Conservation (phyloP, 768 basidiomycete genomes). For the Rhodosporidiobolus odoratus region DNA sequence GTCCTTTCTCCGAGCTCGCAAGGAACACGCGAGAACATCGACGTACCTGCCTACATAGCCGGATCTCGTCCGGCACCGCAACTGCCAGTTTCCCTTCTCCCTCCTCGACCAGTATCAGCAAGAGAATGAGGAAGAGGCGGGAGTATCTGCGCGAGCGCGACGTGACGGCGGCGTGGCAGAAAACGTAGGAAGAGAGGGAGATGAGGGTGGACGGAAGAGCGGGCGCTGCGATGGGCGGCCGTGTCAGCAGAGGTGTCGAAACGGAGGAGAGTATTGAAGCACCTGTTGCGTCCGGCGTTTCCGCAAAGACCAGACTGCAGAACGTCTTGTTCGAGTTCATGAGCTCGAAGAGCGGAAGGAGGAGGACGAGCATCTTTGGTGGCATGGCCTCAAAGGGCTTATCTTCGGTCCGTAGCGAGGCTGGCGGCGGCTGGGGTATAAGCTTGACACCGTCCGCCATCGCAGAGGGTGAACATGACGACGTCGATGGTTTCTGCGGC, state of each 20-base stretch:
- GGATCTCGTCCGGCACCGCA: neutral
- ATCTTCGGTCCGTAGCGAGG: neutral
- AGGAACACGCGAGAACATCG: neutral
- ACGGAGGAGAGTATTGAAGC: neutral
- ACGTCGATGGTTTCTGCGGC: neutral
- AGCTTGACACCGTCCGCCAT: no score
- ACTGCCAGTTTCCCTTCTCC: slow-evolving; percentile 16
- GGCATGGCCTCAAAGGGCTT: slow-evolving; percentile 28
- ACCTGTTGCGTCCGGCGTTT: neutral
- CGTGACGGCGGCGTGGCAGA: slow-evolving; percentile 29
- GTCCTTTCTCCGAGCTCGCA: neutral
- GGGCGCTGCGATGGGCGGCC: neutral
- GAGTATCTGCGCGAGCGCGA: slow-evolving; percentile 20
- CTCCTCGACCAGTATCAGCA: slow-evolving; percentile 36
- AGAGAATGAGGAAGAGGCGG: slow-evolving; percentile 17
- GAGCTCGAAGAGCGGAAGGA: slow-evolving; percentile 39
- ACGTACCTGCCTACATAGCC: slow-evolving; percentile 31
- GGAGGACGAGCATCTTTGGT: slow-evolving; percentile 15
- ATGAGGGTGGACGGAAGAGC: slow-evolving; percentile 22
- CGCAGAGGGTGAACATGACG: neutral
- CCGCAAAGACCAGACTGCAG: slow-evolving; percentile 12
- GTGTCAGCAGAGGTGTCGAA: neutral
- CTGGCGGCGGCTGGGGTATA: neutral
- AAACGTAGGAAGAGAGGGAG: slow-evolving; percentile 37
- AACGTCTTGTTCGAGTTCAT: slow-evolving; percentile 40